A percentile compares a stretch with the other conserved stretches of the same genome.
phyloP scores from a whole-genome alignment of 805 yeast species.

The Ogataea haglerorum region DNA sequence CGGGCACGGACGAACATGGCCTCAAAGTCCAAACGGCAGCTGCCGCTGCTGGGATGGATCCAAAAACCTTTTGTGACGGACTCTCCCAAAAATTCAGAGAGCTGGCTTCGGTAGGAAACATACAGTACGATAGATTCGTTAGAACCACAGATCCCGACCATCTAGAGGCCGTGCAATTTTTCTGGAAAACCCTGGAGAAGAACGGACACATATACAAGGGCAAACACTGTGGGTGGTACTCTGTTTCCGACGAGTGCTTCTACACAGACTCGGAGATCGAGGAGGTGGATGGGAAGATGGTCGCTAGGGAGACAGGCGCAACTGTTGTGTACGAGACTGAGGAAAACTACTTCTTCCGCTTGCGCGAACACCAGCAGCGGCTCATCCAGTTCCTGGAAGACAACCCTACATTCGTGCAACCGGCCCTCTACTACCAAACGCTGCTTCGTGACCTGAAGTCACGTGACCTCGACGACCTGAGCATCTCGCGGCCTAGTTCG shows the following conservation, averaged over 20 bases:
- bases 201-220: slow-evolving; percentile 78
- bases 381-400: slow-evolving; percentile 48
- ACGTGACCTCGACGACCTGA: slow-evolving; percentile 57
- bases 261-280: slow-evolving; percentile 79
- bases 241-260: slow-evolving; percentile 90
- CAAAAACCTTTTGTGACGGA: slow-evolving; percentile 70
- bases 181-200: slow-evolving; percentile 64
- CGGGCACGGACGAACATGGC: slow-evolving; percentile 98
- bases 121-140: slow-evolving; percentile 72
- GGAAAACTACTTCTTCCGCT: slow-evolving; percentile 79
- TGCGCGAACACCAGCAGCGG: slow-evolving; percentile 55
- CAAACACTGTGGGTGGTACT: slow-evolving; percentile 90
- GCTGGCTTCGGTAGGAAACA: slow-evolving; percentile 56
- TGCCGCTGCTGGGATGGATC: slow-evolving; percentile 41
- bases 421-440: slow-evolving; percentile 51
- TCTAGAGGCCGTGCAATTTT: slow-evolving; percentile 51
- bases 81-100: slow-evolving; percentile 60
- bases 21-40: slow-evolving; percentile 90
- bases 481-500: slow-evolving; percentile 80
- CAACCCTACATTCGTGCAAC: slow-evolving; percentile 63
- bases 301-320: slow-evolving; percentile 67
- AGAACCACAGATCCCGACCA: slow-evolving; percentile 91
- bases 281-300: slow-evolving; percentile 30
- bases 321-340: slow-evolving; percentile 76
- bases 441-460: slow-evolving; percentile 56